phyloP scores from a whole-genome alignment of 2,329 filamentous ascomycete genomes.

The Purpureocillium lavendulum region DNA sequence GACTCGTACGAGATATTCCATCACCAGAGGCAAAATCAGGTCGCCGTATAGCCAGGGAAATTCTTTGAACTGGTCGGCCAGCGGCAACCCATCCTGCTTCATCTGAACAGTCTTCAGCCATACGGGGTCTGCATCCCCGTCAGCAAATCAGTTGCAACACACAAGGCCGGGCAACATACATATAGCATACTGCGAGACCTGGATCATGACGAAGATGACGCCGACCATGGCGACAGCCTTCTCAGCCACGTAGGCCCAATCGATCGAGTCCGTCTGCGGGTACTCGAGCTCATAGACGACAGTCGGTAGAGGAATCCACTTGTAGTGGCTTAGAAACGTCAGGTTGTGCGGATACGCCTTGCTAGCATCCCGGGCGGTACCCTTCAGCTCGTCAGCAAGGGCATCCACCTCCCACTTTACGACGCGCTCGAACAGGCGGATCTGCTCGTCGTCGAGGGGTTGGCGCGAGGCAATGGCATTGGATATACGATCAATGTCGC shows the following conservation, averaged over 20 bases:
- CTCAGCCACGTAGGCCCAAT: constrained; percentile 68
- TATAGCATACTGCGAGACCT: constrained; percentile 68
- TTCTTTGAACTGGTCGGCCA: constrained; percentile 51
- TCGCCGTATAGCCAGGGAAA: constrained; percentile 72
- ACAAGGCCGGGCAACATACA: constrained; percentile 26
- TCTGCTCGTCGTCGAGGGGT: constrained; percentile 53
- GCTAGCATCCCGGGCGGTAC: constrained; percentile 43
- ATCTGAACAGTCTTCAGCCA: constrained; percentile 58
- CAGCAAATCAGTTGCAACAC: constrained; percentile 2
- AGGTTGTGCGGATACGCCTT: constrained; percentile 62
- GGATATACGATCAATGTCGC: constrained; percentile 52
- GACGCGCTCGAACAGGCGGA: constrained; percentile 54
- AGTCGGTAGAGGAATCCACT: constrained; percentile 68
- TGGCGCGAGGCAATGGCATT: constrained; percentile 51
- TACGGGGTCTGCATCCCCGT: constrained; percentile 46
- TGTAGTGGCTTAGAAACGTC: constrained; percentile 54
- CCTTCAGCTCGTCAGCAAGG: constrained; percentile 55
- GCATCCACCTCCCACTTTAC: constrained; percentile 60
- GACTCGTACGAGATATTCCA: constrained; percentile 62
- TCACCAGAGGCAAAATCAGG: constrained; percentile 69
- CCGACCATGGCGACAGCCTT: constrained; percentile 64
- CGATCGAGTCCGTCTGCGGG: constrained; percentile 57
- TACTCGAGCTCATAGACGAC: constrained; percentile 75
- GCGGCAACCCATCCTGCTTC: constrained; percentile 56
- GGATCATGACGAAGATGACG: constrained; percentile 69